Evolutionary conservation across 73 alveolate species (phyloP), one percentile per base, ranked within the genome.

Genomic region (Paramecium sexaurelia): DNA sequence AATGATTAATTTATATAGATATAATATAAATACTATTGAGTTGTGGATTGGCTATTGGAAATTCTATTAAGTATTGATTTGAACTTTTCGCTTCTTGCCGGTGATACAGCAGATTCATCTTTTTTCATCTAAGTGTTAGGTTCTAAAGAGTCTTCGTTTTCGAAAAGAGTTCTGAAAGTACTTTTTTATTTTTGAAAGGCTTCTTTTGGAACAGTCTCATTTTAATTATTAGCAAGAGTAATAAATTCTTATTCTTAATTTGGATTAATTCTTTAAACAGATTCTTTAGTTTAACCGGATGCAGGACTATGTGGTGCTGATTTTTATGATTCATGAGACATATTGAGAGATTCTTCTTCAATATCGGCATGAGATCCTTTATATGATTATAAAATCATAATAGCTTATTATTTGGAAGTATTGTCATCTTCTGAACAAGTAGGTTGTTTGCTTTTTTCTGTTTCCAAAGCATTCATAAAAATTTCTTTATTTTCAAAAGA

Each of bases 401-500:
- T 78, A n/a, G 55, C 57, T 78, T 39, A 35, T 32, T 37, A 6
- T 71, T 71, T 35, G 7, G 56, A 71, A 4, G 32, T 7, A 7
- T 35, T 71, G 32, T 71, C 55, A 33, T 71, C 56, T 35, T 71
- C 86, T 33, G 55, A n/a, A 71, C 32, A 19, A 1, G 40, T 10
- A 10, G 11, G 19, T 40, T 33, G 26, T 43, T 45, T 78, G 19
- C 8, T 26, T 27, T 78, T 78, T 24, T 78, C 90, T 7, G 36
- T 19, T 39, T 78, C 90, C 8, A 78, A 45, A 19, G 90, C 90
- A 40, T 78, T 78, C 90, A 78, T 78, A 78, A 78, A 78, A 41
- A 78, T 78, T 29, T 78, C 90, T 78, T 78, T 78, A 78, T 78
- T 78, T 45, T 78, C 90, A 78, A 78, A 78, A 41, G 90, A 78